A percentile compares a stretch with the other conserved stretches of the same genome.
Evolutionary conservation across 2,329 filamentous ascomycete genomes (phyloP).

Genomic region (Mollisiaceae sp.): DNA sequence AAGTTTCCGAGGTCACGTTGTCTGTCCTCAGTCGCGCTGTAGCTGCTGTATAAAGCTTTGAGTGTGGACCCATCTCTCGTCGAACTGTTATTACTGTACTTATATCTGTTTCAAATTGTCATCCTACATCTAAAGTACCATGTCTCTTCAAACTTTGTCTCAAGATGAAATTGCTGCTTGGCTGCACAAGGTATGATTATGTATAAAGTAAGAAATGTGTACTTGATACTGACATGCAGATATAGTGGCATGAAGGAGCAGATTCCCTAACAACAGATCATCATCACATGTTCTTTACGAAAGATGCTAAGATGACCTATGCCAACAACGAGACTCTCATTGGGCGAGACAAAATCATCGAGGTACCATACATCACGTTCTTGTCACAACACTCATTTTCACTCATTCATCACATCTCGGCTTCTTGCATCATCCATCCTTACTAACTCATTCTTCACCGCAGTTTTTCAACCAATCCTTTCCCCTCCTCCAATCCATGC

Average conservation of each 20-base stretch:
- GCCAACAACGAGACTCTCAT: conserved; percentile 18
- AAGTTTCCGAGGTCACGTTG: conserved; percentile 8
- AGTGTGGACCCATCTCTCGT: neutral
- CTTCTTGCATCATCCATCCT: no score
- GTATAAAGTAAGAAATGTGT: neutral
- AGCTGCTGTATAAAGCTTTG: neutral
- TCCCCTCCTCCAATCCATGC: conserved; percentile 23
- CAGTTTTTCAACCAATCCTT: conserved; percentile 24
- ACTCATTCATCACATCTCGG: no score
- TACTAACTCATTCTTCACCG: neutral
- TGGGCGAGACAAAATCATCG: conserved; percentile 15
- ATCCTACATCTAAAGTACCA: neutral
- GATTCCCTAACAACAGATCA: conserved; percentile 19
- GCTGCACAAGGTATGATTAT: conserved; percentile 10
- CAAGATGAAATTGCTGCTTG: conserved; percentile 8
- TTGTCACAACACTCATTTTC: no score
- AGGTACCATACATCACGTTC: neutral
- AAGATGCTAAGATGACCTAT: conserved; percentile 17
- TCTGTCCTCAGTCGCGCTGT: neutral
- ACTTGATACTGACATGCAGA: neutral
- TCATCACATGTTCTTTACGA: conserved; percentile 23
- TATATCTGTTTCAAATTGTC: neutral
- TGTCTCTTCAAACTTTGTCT: conserved; percentile 10
- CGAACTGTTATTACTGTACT: neutral
- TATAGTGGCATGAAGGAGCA: conserved; percentile 14